Base-by-base conservation (phyloP, 805 yeast genomes). In the Saccharomycopsis selenospora region DNA sequence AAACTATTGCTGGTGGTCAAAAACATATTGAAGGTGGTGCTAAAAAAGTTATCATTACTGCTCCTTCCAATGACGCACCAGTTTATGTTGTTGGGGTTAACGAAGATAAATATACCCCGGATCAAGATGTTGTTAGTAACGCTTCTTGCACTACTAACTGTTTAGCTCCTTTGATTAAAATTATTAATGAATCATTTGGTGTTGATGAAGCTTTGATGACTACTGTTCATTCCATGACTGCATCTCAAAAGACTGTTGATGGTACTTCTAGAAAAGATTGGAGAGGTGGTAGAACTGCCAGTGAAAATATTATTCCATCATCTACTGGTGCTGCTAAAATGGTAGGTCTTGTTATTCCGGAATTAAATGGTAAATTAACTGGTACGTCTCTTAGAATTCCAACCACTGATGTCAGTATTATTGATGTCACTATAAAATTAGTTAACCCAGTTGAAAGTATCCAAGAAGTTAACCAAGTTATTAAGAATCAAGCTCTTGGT, bases 251-350 rank as follows among this genome's bases (percentile, higher is more conserved):
- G 73, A 78, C 84, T 55, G 85, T 80, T 60, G 85, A 80, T 65
- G 85, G 85, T 71, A 82, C 85, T 65, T 79, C 85, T 66, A 82
- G 77, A 72, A 80, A 80, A 72, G 85, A 79, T 72, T 79, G 85
- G 85, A 78, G 85, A 77, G 85, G 85, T 72, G 85, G 85, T 67
- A 76, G 85, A 73, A 77, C 85, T 60, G 85, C 85, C 63, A 77
- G 83, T 55, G 84, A 80, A 63, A 79, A 80, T 78, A 79, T 80
- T 65, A 80, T 80, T 62, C 85, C 85, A 68, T 79, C 85, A 50
- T 77, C 85, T 57, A 80, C 85, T 48, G 85, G 85, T 75, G 85
- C 85, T 59, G 85, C 85, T 56, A 80, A 80, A 75, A 84, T 84
- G 59, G 85, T 80, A 60, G 85, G 84, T 70, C 78, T 77, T 70